phyloP scores from a whole-genome alignment of 495 filamentous ascomycete species.

The Aspergillus sclerotioniger region DNA sequence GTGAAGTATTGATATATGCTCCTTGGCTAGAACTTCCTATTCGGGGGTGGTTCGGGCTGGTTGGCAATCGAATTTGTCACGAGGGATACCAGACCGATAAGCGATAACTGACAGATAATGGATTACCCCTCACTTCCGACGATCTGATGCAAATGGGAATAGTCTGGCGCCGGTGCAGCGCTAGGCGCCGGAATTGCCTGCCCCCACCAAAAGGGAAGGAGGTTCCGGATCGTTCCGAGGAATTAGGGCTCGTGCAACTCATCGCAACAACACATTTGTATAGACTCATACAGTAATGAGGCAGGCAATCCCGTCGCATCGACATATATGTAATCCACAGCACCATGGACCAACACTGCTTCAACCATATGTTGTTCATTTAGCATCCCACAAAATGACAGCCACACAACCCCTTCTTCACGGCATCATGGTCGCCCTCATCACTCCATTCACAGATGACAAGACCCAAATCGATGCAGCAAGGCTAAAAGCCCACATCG shows the following conservation, averaged over 20 bases:
- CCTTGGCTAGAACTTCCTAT: background rate
- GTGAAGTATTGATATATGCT: background rate
- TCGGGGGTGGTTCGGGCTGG: background rate
- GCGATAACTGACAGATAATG: background rate
- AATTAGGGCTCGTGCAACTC: background rate
- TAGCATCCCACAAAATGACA: slow-evolving; percentile 5
- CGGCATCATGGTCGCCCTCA: slow-evolving; percentile 38
- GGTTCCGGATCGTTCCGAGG: slow-evolving; percentile 1
- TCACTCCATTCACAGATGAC: slow-evolving; percentile 40
- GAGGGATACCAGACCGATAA: background rate
- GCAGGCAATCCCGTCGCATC: no score
- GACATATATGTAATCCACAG: background rate
- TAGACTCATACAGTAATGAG: no score
- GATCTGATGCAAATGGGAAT: background rate
- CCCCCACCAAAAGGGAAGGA: slow-evolving; percentile 1
- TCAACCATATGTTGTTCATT: no score
- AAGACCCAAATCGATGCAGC: slow-evolving; percentile 28
- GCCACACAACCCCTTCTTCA: slow-evolving; percentile 17
- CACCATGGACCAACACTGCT: no score
- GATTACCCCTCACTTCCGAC: background rate
- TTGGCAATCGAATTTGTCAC: background rate
- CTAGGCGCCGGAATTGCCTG: background rate
- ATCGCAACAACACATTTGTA: no score
- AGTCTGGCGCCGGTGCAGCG: background rate
- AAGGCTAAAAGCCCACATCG: slow-evolving; percentile 36